phyloP scores from a whole-genome alignment of 2,329 filamentous ascomycete species.

The Aphanoascus verrucosus region DNA sequence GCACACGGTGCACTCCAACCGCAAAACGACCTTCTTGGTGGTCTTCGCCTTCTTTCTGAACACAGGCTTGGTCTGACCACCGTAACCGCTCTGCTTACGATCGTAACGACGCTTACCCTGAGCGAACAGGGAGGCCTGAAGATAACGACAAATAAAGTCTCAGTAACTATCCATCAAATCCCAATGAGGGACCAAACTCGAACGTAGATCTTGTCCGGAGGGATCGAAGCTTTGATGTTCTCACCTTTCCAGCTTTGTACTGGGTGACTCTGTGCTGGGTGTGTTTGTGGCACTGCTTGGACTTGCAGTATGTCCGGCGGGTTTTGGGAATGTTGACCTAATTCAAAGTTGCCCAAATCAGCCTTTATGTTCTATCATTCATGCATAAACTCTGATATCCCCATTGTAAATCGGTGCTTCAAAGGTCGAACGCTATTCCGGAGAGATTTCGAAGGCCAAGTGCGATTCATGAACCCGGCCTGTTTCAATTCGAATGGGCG shows the following conservation, averaged over 20 bases:
- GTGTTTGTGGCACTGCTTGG: constrained; percentile 88
- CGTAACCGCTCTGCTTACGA: constrained; percentile 98
- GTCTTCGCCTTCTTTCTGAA: constrained; percentile 99
- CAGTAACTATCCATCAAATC: not conserved
- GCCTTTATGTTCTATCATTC: not conserved
- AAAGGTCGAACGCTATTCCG: not conserved
- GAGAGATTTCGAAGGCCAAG: not conserved
- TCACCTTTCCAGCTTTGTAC: constrained; percentile 91
- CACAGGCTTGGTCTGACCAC: constrained; percentile 99
- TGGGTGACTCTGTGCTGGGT: constrained; percentile 88
- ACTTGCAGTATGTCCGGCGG: constrained; percentile 95
- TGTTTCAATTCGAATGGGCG: not conserved
- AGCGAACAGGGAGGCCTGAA: constrained; percentile 76
- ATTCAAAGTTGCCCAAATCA: constrained; percentile 13
- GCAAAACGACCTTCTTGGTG: constrained; percentile 99
- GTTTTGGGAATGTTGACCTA: constrained; percentile 98
- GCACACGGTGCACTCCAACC: constrained; percentile 94
- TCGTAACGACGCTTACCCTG: constrained; percentile 99
- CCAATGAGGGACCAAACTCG: not conserved
- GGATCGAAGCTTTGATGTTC: constrained; percentile 14
- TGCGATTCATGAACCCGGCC: not conserved
- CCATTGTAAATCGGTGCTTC: not conserved
- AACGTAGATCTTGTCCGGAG: not conserved
- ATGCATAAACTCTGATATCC: not conserved
- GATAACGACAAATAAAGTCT: constrained; percentile 2